A percentile compares a stretch with the other conserved stretches of the same genome.
Conservation (phyloP, 2,329 filamentous ascomycete species). For the Fusarium sp. region DNA sequence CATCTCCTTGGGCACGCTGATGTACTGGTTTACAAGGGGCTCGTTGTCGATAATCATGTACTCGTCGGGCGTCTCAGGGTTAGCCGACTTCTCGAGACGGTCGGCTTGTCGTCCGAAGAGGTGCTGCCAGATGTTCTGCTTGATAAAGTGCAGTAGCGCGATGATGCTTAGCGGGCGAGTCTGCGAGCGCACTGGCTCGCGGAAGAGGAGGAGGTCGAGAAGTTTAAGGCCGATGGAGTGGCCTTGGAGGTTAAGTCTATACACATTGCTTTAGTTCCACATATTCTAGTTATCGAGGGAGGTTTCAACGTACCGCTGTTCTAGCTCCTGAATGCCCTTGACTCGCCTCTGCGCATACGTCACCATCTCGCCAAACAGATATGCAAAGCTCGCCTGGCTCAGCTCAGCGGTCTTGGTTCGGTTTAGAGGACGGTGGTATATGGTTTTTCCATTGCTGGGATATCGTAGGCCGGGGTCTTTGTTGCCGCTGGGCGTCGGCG, state of each 20-base stretch:
- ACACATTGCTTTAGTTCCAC: background rate
- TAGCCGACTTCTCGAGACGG: slow-evolving; percentile 89
- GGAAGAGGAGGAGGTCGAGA: slow-evolving; percentile 94
- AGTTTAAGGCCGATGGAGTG: slow-evolving; percentile 95
- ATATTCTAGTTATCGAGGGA: background rate
- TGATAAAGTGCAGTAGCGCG: slow-evolving; percentile 93
- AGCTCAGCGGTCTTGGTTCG: slow-evolving; percentile 89
- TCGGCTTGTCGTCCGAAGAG: slow-evolving; percentile 94
- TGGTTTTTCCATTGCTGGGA: slow-evolving; percentile 94
- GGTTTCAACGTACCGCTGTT: slow-evolving; percentile 77
- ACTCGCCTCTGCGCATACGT: slow-evolving; percentile 92
- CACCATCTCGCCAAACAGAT: slow-evolving; percentile 97
- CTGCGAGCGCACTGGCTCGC: slow-evolving; percentile 78
- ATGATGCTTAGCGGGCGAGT: slow-evolving; percentile 90
- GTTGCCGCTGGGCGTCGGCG: slow-evolving; percentile 48
- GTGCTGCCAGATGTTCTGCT: slow-evolving; percentile 91
- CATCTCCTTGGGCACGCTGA: slow-evolving; percentile 95
- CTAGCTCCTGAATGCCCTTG: slow-evolving; percentile 92
- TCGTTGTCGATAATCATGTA: slow-evolving; percentile 99
- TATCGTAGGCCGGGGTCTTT: slow-evolving; percentile 81
- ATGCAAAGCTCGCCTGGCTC: slow-evolving; percentile 94
- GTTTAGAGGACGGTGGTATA: slow-evolving; percentile 96
- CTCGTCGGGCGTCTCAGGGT: slow-evolving; percentile 87
- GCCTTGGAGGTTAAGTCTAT: slow-evolving; percentile 88
- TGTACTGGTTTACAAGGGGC: slow-evolving; percentile 93